Evolutionary conservation across 2,329 filamentous ascomycete species (phyloP).

Genomic region (Xylaria sp.): DNA sequence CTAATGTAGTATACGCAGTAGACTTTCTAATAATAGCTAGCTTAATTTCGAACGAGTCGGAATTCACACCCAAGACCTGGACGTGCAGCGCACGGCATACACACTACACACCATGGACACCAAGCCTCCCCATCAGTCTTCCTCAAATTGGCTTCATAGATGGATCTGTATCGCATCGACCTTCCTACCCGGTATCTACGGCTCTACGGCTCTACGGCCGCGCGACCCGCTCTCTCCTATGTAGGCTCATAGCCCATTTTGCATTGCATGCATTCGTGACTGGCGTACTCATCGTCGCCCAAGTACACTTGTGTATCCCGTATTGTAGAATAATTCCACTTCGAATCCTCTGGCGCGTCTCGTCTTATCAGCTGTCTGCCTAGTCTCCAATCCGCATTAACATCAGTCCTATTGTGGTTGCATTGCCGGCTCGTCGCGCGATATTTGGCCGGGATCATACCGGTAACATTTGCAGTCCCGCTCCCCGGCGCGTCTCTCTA

Average conservation of each 20-base stretch:
- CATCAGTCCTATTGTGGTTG: slow-evolving; percentile 22
- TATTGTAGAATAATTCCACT: no score
- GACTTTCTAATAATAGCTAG: slow-evolving; percentile 10
- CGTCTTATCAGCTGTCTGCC: no score
- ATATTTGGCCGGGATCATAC: slow-evolving; percentile 11
- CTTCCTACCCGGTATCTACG: slow-evolving; percentile 6
- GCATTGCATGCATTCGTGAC: background rate
- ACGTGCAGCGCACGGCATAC: no score
- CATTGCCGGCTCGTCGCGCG: slow-evolving; percentile 12
- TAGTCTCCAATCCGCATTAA: slow-evolving; percentile 15
- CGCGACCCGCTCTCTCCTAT: slow-evolving; percentile 6
- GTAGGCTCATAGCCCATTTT: slow-evolving; percentile 10
- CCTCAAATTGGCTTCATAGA: background rate
- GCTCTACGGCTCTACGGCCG: no score
- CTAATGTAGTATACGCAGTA: no score
- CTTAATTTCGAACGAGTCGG: slow-evolving; percentile 1
- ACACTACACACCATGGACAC: background rate
- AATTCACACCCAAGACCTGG: slow-evolving; percentile 1
- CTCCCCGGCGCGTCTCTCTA: no score
- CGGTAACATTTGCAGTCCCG: background rate
- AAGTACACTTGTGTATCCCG: no score
- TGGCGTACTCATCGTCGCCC: no score
- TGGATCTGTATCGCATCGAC: slow-evolving; percentile 1
- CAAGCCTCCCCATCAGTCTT: background rate
- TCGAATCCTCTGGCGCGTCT: background rate